These are phyloP conservation scores for Gryganskiella cystojenkinii DNA, from an alignment of 192 early-diverging fungal genomes.

Conservation along the genomic window DNA sequence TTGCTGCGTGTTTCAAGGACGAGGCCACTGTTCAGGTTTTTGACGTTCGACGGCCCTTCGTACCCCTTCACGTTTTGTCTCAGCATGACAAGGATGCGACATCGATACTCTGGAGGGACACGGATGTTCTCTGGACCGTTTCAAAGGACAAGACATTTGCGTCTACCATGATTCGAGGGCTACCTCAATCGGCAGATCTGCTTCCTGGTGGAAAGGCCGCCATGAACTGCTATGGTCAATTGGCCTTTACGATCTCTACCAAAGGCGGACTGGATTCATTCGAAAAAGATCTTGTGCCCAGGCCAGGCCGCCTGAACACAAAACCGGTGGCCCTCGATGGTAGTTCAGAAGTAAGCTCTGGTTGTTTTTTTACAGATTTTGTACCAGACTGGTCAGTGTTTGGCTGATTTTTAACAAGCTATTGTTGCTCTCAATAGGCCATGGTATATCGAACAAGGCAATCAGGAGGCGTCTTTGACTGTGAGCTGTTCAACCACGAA, in stretches of 20 bases:
- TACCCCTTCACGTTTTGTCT: slow-evolving; percentile 74
- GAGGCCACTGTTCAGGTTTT: slow-evolving; percentile 77
- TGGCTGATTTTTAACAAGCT: not conserved
- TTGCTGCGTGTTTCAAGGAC: slow-evolving; percentile 74
- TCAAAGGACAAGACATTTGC: slow-evolving; percentile 84
- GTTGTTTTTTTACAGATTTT: not conserved
- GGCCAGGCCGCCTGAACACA: slow-evolving; percentile 15
- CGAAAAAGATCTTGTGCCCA: slow-evolving; percentile 40
- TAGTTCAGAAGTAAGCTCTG: slow-evolving; percentile 35
- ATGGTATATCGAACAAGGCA: slow-evolving; percentile 41
- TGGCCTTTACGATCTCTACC: slow-evolving; percentile 70
- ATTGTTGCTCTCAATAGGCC: slow-evolving; percentile 5
- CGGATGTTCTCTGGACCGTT: slow-evolving; percentile 72
- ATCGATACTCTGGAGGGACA: slow-evolving; percentile 74
- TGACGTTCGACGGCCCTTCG: slow-evolving; percentile 75
- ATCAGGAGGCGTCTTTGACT: slow-evolving; percentile 46
- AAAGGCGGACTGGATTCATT: slow-evolving; percentile 39
- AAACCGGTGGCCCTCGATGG: slow-evolving; percentile 40
- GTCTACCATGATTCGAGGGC: slow-evolving; percentile 62
- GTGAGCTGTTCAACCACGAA: slow-evolving; percentile 67
- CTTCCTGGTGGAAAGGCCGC: slow-evolving; percentile 63
- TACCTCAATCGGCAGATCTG: slow-evolving; percentile 59
- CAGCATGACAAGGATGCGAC: slow-evolving; percentile 78
- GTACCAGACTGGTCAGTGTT: too few relatives aligned
- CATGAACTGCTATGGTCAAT: slow-evolving; percentile 75